Evolutionary conservation across 1,139 yeast species (phyloP).

Genomic region (Saccharomyces hybrid): DNA sequence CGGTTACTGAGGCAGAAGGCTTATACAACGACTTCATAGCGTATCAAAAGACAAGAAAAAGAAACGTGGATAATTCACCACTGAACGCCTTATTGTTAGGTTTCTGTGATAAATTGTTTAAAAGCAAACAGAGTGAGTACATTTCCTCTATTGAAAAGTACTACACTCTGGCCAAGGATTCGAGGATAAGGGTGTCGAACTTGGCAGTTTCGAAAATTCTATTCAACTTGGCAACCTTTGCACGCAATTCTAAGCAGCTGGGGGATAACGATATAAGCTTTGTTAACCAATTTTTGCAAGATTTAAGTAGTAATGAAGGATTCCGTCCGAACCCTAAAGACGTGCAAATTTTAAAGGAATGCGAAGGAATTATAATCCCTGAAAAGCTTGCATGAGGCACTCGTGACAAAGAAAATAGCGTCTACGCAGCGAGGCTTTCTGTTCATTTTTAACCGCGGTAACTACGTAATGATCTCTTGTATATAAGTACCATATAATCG

Average conservation of each 20-base stretch:
- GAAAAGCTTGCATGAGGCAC: background rate
- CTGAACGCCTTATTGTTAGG: constrained; percentile 7
- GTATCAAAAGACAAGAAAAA: constrained; percentile 6
- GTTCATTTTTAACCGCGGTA: background rate
- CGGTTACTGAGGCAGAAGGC: constrained; percentile 19
- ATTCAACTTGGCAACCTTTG: background rate
- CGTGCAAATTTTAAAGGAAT: background rate
- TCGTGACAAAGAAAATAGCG: background rate
- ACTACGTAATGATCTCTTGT: background rate
- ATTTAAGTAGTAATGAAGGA: background rate
- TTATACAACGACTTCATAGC: constrained; percentile 19
- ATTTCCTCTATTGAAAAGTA: background rate
- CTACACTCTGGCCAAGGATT: background rate
- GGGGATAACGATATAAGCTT: background rate
- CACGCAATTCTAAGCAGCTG: background rate
- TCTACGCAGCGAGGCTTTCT: background rate
- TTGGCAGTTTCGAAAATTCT: background rate
- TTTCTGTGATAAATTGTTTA: background rate
- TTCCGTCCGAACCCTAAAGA: background rate
- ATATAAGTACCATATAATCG: background rate
- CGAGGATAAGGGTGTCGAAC: background rate
- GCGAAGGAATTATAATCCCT: background rate
- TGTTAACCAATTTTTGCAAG: background rate
- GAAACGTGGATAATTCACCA: background rate
- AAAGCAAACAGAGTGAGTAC: background rate